Percentiles rank a stretch among this genome's conserved stretches.
These are phyloP conservation scores for Kwoniella pini DNA, from an alignment of 768 basidiomycete species.

Conservation along the genomic window DNA sequence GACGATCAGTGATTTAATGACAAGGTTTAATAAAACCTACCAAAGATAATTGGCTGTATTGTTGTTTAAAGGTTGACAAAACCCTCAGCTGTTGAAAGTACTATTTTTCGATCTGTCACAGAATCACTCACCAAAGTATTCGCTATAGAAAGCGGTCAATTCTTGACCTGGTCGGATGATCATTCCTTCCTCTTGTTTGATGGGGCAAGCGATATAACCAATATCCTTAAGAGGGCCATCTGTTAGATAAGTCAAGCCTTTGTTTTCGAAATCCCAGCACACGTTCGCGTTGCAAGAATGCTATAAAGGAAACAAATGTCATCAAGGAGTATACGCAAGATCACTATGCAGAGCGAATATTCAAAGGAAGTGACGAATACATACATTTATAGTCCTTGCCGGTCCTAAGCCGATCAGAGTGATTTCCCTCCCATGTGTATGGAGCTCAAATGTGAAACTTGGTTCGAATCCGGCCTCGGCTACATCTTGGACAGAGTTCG, in stretches of 20 bases:
- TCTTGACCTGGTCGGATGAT: neutral
- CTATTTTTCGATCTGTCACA: neutral
- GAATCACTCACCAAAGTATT: constrained; percentile 7
- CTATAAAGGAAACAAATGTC: too few species aligned
- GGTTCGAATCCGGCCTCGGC: neutral
- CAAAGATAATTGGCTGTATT: too few species aligned
- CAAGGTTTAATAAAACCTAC: too few species aligned
- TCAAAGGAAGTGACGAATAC: neutral
- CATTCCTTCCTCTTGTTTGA: neutral
- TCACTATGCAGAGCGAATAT: neutral
- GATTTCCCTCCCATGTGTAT: neutral
- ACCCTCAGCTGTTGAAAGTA: too few species aligned
- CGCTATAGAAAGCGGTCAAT: constrained; percentile 5
- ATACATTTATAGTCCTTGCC: constrained; percentile 9
- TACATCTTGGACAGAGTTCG: neutral
- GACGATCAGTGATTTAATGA: too few species aligned
- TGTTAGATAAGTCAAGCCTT: neutral
- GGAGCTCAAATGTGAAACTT: constrained; percentile 8
- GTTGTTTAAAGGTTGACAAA: too few species aligned
- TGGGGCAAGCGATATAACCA: neutral
- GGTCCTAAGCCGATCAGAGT: constrained; percentile 1
- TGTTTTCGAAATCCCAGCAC: constrained; percentile 1
- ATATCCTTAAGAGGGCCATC: neutral
- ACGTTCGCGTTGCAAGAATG: constrained; percentile 12
- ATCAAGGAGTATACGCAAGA: too few species aligned